Percentiles rank a stretch among this genome's conserved stretches.
Evolutionary conservation across 2,329 filamentous ascomycete genomes (phyloP).

Genomic region (Coniosporium tulheliwenetii): DNA sequence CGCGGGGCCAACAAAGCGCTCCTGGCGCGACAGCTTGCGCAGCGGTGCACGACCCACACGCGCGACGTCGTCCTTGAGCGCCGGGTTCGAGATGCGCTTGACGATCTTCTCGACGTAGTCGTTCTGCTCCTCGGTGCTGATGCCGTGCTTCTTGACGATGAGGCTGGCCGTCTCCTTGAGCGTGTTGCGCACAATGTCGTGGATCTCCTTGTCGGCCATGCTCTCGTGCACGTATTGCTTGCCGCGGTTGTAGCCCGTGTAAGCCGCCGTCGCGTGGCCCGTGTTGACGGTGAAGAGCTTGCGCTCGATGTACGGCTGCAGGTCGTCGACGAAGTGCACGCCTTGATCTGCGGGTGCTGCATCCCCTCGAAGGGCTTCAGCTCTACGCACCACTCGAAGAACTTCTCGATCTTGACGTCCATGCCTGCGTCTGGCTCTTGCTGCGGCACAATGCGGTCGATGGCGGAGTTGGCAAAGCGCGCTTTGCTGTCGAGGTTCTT

Average conservation of each 20-base stretch:
- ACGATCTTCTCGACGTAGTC: slow-evolving; percentile 89
- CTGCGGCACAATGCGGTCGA: slow-evolving; percentile 93
- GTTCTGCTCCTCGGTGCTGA: slow-evolving; percentile 57
- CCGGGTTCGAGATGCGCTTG: slow-evolving; percentile 80
- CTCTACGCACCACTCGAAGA: slow-evolving; percentile 98
- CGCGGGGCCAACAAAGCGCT: slow-evolving; percentile 89
- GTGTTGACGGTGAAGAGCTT: slow-evolving; percentile 99
- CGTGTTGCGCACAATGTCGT: slow-evolving; percentile 61
- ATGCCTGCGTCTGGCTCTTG: slow-evolving; percentile 69
- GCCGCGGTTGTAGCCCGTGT: slow-evolving; percentile 78
- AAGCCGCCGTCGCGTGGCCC: slow-evolving; percentile 86
- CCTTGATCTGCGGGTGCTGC: slow-evolving; percentile 63
- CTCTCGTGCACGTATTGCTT: slow-evolving; percentile 85
- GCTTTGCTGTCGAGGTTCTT: slow-evolving; percentile 57
- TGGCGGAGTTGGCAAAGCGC: slow-evolving; percentile 91
- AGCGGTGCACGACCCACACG: slow-evolving; percentile 90
- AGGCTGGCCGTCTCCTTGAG: slow-evolving; percentile 75
- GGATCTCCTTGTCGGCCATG: slow-evolving; percentile 65
- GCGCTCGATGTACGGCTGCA: slow-evolving; percentile 93
- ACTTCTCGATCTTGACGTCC: slow-evolving; percentile 92
- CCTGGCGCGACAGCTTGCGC: slow-evolving; percentile 85
- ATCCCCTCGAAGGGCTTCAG: slow-evolving; percentile 63
- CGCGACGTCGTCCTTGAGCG: slow-evolving; percentile 82
- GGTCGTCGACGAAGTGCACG: slow-evolving; percentile 83
- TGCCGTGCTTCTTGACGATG: slow-evolving; percentile 76